phyloP scores from a whole-genome alignment of 2,329 filamentous ascomycete species.

The Akanthomyces muscarius region DNA sequence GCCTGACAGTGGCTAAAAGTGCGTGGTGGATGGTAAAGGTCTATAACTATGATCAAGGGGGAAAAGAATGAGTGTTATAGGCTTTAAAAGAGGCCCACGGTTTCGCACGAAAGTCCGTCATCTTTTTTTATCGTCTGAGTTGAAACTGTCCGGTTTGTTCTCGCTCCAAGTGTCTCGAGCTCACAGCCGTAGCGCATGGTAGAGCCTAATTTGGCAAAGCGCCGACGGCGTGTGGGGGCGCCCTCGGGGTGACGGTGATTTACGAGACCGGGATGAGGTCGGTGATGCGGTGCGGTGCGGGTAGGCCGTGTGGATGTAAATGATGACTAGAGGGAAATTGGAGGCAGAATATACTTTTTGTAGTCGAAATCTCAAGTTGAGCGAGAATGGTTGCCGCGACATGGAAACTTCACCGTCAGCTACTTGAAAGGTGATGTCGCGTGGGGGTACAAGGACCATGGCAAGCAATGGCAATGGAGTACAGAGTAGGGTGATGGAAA shows the following conservation, averaged over 20 bases:
- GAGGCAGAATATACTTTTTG: too few species aligned
- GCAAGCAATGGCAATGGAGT: too few species aligned
- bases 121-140: not conserved
- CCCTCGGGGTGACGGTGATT: not conserved
- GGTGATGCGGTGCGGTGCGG: not conserved
- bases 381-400: too few species aligned
- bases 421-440: too few species aligned
- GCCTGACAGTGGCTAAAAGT: not conserved
- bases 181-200: conserved; percentile 5
- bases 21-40: not conserved
- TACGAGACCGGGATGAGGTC: not conserved
- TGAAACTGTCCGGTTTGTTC: not conserved
- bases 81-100: not conserved
- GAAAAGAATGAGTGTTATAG: not conserved
- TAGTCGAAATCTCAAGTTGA: too few species aligned
- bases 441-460: too few species aligned
- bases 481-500: too few species aligned
- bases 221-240: not conserved
- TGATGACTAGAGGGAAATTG: too few species aligned
- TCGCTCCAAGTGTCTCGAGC: not conserved
- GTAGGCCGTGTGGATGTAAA: not conserved
- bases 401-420: too few species aligned
- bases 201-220: conserved; percentile 4
- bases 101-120: too few species aligned
- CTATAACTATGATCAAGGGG: not conserved